Percentiles rank a stretch among this genome's conserved stretches.
phyloP scores from a whole-genome alignment of 768 basidiomycete genomes.

The Tricholoma flavovirens region DNA sequence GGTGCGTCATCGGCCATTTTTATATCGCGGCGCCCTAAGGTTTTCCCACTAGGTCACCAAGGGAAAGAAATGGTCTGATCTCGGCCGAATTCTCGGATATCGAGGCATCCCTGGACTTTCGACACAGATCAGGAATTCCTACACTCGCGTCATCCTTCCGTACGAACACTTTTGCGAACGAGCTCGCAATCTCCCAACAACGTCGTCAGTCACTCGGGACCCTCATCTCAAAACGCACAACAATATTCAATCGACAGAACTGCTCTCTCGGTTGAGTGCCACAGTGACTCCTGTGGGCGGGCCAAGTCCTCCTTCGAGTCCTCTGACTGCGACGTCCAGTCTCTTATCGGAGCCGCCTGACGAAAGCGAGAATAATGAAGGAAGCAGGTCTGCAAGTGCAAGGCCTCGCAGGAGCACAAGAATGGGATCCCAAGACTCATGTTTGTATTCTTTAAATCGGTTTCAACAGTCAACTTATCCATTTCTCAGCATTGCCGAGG shows the following conservation, averaged over 20 bases:
- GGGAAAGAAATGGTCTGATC: conserved; percentile 81
- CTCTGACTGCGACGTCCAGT: conserved; percentile 72
- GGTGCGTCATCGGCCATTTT: conserved; percentile 40
- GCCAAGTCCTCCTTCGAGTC: conserved; percentile 64
- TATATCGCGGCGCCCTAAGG: conserved; percentile 7
- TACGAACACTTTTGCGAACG: conserved; percentile 87
- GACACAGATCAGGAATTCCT: conserved; percentile 86
- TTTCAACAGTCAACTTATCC: conserved; percentile 7
- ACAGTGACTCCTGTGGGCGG: conserved; percentile 34
- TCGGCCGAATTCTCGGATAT: conserved; percentile 81
- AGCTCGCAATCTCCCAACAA: conserved; percentile 58
- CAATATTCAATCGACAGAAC: conserved; percentile 38
- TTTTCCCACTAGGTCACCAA: conserved; percentile 59
- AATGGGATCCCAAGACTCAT: conserved; percentile 47
- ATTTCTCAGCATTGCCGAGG: conserved; percentile 29
- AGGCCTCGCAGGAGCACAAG: conserved; percentile 49
- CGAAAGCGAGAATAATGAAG: conserved; percentile 59
- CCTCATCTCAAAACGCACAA: conserved; percentile 46
- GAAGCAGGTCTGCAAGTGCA: conserved; percentile 36
- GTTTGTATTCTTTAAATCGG: conserved; percentile 16
- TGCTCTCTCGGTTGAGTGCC: conserved; percentile 35
- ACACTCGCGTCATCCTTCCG: conserved; percentile 88
- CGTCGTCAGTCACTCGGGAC: conserved; percentile 43
- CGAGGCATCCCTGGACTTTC: conserved; percentile 76
- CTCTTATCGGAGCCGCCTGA: conserved; percentile 77